These are phyloP conservation scores for Mycocalia duriaeana DNA, from an alignment of 1,284 basidiomycete species.

Conservation along the genomic window DNA sequence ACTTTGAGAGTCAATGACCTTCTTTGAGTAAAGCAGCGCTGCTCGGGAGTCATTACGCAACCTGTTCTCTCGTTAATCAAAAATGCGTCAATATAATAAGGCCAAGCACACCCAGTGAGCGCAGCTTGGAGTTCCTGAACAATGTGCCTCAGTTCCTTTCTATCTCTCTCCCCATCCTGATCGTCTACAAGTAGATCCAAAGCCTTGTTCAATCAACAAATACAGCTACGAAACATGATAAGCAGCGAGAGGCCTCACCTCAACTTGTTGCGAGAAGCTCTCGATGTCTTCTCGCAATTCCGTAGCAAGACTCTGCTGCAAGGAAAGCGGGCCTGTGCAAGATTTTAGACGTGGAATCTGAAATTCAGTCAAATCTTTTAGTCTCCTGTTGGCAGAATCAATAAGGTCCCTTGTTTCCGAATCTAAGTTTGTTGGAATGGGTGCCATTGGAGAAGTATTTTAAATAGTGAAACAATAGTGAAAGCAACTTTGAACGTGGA, in stretches of 20 bases:
- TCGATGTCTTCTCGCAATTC: slow-evolving; percentile 77
- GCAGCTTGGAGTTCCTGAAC: slow-evolving; percentile 44
- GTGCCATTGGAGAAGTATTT: slow-evolving; percentile 44
- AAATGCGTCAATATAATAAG: neutral
- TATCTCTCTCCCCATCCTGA: slow-evolving; percentile 50
- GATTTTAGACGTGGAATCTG: slow-evolving; percentile 70
- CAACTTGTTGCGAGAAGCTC: slow-evolving; percentile 53
- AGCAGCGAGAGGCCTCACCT: slow-evolving; percentile 45
- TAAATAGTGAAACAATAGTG: neutral
- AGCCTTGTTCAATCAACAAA: slow-evolving; percentile 48
- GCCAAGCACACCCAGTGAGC: slow-evolving; percentile 48
- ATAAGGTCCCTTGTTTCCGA: slow-evolving; percentile 47
- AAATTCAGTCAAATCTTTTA: slow-evolving; percentile 60
- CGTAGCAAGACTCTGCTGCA: slow-evolving; percentile 69
- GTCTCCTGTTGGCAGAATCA: slow-evolving; percentile 47
- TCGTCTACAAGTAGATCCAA: slow-evolving; percentile 66
- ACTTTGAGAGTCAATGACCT: slow-evolving; percentile 57
- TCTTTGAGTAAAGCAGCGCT: slow-evolving; percentile 68
- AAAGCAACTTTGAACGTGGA: neutral
- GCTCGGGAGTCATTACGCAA: slow-evolving; percentile 57
- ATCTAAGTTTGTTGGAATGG: slow-evolving; percentile 50
- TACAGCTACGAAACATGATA: slow-evolving; percentile 14
- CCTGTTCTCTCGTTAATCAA: slow-evolving; percentile 29
- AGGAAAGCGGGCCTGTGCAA: slow-evolving; percentile 60
- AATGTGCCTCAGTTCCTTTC: slow-evolving; percentile 44